phyloP scores from a whole-genome alignment of 495 filamentous ascomycete species.

The Parmelia sp. region DNA sequence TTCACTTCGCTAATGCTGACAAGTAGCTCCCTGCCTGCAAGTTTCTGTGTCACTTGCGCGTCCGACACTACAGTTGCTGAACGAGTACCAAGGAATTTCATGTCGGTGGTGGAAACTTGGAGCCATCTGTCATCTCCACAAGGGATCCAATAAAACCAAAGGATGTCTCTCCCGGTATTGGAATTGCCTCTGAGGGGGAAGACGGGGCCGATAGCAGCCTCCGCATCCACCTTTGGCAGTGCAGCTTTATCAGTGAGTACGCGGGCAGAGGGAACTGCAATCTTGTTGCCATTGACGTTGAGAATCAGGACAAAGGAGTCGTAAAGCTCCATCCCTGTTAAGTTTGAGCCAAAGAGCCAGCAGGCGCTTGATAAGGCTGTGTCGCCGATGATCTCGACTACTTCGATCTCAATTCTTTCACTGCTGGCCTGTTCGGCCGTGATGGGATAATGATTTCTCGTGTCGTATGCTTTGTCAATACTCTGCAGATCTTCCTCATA shows the following conservation, averaged over 20 bases:
- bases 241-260: background rate
- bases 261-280: conserved; percentile 15
- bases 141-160: conserved; percentile 19
- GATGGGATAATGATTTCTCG: background rate
- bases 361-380: conserved; percentile 15
- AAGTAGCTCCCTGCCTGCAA: background rate
- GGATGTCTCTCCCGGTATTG: conserved; percentile 7
- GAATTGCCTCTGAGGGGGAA: conserved; percentile 7
- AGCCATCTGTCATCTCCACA: conserved; percentile 11
- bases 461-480: background rate
- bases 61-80: background rate
- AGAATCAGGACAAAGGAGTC: conserved; percentile 17
- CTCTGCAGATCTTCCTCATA: conserved; percentile 32
- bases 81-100: background rate
- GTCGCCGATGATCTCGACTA: conserved; percentile 11
- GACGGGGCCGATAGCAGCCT: background rate
- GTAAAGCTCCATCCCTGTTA: conserved; percentile 12
- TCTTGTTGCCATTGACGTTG: background rate
- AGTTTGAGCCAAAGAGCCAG: conserved; percentile 2
- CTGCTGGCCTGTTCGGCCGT: background rate
- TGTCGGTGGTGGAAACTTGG: conserved; percentile 6
- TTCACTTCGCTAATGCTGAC: conserved; percentile 4
- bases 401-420: background rate
- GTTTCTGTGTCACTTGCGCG: conserved; percentile 2
- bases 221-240: background rate